A percentile compares a stretch with the other conserved stretches of the same genome.
Conservation (phyloP, 352 stramenopile genomes). For the Globisporangium abappressorium region DNA sequence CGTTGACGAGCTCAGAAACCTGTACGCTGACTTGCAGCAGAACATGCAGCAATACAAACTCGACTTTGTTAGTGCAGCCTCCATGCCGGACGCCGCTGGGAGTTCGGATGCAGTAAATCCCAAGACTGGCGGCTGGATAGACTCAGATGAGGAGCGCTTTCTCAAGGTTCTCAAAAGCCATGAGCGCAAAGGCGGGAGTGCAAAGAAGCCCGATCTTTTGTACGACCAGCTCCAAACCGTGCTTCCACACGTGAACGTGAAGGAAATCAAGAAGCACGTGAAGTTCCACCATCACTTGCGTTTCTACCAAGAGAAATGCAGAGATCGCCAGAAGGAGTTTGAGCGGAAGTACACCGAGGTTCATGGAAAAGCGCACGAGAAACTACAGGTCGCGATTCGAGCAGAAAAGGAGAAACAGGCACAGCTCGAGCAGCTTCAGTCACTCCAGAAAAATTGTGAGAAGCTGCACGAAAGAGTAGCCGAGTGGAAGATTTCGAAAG, state of each 20-base stretch:
- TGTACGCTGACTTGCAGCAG: slow-evolving; percentile 21
- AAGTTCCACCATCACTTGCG: slow-evolving; percentile 60
- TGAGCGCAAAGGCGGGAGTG: slow-evolving; percentile 27
- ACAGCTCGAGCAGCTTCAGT: slow-evolving; percentile 33
- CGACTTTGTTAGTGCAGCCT: slow-evolving; percentile 37
- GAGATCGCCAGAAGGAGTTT: slow-evolving; percentile 44
- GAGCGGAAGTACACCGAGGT: slow-evolving; percentile 34
- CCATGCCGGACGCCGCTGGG: slow-evolving; percentile 28
- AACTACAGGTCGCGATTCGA: slow-evolving; percentile 24
- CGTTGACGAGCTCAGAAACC: slow-evolving; percentile 25
- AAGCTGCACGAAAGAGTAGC: slow-evolving; percentile 40
- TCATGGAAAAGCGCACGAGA: slow-evolving; percentile 24
- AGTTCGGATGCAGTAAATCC: slow-evolving; percentile 32
- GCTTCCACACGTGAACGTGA: slow-evolving; percentile 31
- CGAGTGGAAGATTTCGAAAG: slow-evolving; percentile 49
- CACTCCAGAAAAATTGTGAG: slow-evolving; percentile 38
- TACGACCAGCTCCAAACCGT: slow-evolving; percentile 55
- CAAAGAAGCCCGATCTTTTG: slow-evolving; percentile 52
- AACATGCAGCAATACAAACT: slow-evolving; percentile 37
- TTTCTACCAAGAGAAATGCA: slow-evolving; percentile 55
- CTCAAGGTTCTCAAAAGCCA: slow-evolving; percentile 48
- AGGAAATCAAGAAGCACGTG: slow-evolving; percentile 47
- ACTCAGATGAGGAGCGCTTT: slow-evolving; percentile 59
- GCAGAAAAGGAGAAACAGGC: slow-evolving; percentile 26
- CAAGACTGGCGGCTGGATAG: slow-evolving; percentile 42